phyloP scores from a whole-genome alignment of 768 basidiomycete genomes.

The Suillus discolor region DNA sequence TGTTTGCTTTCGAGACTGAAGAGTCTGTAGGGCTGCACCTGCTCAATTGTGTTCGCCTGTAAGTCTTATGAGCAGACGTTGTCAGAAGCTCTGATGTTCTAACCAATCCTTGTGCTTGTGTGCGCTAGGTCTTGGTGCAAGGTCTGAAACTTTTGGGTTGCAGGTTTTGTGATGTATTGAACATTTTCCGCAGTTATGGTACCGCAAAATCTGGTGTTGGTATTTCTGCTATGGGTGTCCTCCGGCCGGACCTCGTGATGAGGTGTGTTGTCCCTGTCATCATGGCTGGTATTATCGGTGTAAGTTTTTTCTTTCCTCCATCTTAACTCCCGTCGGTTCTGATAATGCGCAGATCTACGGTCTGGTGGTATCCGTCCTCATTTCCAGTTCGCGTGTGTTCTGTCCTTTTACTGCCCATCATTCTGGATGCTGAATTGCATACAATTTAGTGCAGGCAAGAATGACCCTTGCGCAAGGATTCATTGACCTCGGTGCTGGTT shows the following conservation, averaged over 20 bases:
- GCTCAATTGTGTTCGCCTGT: conserved; percentile 98
- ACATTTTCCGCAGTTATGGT: conserved; percentile 72
- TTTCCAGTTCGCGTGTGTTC: conserved; percentile 80
- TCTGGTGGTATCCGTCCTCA: conserved; percentile 98
- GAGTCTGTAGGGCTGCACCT: conserved; percentile 79
- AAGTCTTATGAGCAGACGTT: conserved; percentile 34
- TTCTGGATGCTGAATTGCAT: background rate
- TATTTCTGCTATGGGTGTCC: conserved; percentile 96
- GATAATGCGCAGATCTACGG: conserved; percentile 77
- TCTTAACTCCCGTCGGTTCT: conserved; percentile 1
- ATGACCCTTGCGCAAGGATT: conserved; percentile 96
- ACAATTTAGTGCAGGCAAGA: conserved; percentile 55
- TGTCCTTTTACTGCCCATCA: background rate
- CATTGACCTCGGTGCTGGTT: conserved; percentile 91
- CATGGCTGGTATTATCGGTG: conserved; percentile 99
- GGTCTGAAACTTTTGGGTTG: conserved; percentile 45
- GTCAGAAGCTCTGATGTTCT: background rate
- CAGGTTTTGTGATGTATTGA: background rate
- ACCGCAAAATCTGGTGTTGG: conserved; percentile 99
- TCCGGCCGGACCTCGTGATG: conserved; percentile 97
- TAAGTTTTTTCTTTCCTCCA: conserved; percentile 40
- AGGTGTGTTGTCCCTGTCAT: conserved; percentile 96
- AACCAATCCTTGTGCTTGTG: conserved; percentile 10
- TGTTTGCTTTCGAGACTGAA: conserved; percentile 14
- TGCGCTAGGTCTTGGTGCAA: conserved; percentile 76